Evolutionary conservation across 495 filamentous ascomycete genomes (phyloP), one percentile per base, ranked within the genome.

Genomic region (Hyaloscypha bicolor): DNA sequence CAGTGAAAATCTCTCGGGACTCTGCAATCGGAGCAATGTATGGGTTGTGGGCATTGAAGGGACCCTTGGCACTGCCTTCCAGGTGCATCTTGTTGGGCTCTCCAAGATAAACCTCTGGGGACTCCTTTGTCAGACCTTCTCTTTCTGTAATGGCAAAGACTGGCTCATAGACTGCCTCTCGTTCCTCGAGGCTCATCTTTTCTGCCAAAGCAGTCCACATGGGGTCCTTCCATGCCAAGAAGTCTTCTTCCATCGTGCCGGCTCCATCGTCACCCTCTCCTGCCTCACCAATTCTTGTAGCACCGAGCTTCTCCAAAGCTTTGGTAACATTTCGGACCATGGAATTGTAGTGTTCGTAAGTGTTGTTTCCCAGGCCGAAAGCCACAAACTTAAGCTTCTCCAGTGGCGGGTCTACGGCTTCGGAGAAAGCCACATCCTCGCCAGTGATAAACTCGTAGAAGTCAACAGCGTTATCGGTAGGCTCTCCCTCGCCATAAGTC

Each of bases 231-330:
- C 95, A 99, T 67, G 95, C 91, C 75, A 99, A 81, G 78, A 97
- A 99, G 73, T 99, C 95, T 81, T 99, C 95, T 79, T 99, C 95
- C 95, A 99, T 99, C 62, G 95, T 99, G 64, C 95, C 95, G 60
- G 95, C 94, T 67, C 95, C 95, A 76, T 99, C 95, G 72, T 99
- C 95, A 73, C 95, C 95, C 81, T 98, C 95, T 74, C 95, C 95
- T 35, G 93, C 93, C 51, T 87, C 81, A 11, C 94, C 93, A 69
- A 99, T 93, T 64, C 93, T 85, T 61, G 85, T 83, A 22, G 91
- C 95, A 65, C 95, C 95, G 32, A 94, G 82, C 72, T 91, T 93
- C 70, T 85, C 79, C 55, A 99, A 79, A 39, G 90, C 89, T 69
- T 88, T 86, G 77, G 96, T 87, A 65, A 97, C 88, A 66, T 93